Evolutionary conservation across 176 grass and related monocot genomes (phyloP).

Genomic region (Avena atlantica): DNA sequence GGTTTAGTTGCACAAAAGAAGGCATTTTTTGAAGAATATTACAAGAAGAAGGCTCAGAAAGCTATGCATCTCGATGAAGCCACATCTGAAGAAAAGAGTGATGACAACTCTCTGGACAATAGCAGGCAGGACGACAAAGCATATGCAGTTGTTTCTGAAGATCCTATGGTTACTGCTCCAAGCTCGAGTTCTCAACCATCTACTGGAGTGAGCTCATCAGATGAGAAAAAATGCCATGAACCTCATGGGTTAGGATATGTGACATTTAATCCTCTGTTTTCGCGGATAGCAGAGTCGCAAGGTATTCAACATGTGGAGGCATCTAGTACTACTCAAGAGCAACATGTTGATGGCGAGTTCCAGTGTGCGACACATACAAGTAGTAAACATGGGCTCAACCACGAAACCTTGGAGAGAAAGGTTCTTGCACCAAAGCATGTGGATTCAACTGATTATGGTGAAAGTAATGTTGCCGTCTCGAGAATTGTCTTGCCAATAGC

Average conservation of each 20-base stretch:
- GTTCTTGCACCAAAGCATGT: constrained; percentile 42
- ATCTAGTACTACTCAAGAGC: constrained; percentile 40
- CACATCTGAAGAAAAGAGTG: constrained; percentile 24
- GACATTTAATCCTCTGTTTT: constrained; percentile 62
- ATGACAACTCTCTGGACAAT: neutral
- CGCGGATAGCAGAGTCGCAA: constrained; percentile 32
- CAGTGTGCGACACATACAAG: neutral
- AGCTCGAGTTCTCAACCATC: constrained; percentile 40
- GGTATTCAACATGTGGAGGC: constrained; percentile 38
- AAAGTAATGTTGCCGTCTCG: constrained; percentile 23
- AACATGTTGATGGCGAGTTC: constrained; percentile 8
- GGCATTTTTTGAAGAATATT: constrained; percentile 95
- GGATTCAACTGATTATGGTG: constrained; percentile 43
- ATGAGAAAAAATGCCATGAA: constrained; percentile 43
- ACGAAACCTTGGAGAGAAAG: constrained; percentile 25
- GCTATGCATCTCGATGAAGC: constrained; percentile 28
- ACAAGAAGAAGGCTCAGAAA: constrained; percentile 64
- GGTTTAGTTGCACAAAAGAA: constrained; percentile 91
- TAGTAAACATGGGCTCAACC: constrained; percentile 28
- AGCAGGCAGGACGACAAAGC: constrained; percentile 18
- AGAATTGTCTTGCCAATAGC: constrained; percentile 52
- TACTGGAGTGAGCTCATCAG: constrained; percentile 32
- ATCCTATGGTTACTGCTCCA: constrained; percentile 28
- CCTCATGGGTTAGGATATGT: constrained; percentile 40
- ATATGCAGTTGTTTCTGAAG: constrained; percentile 18